Base-by-base conservation (phyloP, 2,329 filamentous ascomycete species). In the Trichoderma koningiopsis region DNA sequence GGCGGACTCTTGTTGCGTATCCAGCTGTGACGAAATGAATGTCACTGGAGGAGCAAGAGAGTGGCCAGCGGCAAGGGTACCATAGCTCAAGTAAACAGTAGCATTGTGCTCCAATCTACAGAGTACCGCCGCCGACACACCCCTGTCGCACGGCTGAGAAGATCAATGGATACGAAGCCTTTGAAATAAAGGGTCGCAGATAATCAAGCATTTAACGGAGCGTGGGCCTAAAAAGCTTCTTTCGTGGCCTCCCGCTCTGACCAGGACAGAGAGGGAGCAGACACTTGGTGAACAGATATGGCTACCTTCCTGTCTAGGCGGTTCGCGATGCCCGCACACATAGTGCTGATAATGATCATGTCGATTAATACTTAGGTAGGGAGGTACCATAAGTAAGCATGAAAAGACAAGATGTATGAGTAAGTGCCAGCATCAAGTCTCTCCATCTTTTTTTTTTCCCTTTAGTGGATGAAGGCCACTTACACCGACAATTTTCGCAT, bases 181-280 rank as follows among this genome's bases (percentile, higher is more conserved):
- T 29, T 27, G 27, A 55, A 31, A 10, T 1, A 7, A 29, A 55
- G 31, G 24, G 47, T 49, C 10, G 6, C 22, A 4, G 33, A 52
- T 10, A 62, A 52, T 49, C 59, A 62, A 62, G 58, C 58, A 47
- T 60, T n/a, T 47, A 22, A 31, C 58, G 16, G 58, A 22, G 16
- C 47, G 58, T 60, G 60, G 60, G 60, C 47, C 47, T 22, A 55
- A 55, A 63, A 63, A 63, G 60, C 60, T 63, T 63, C 60, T 63
- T 63, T 53, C 47, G 52, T 33, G 11, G 40, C 47, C 24, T 53
- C 47, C 47, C 43, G 47, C 47, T 5, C 13, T 63, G 60, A 53
- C 43, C 35, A 24, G 59, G 40, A 49, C 40, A 14, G 31, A n/a
- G 35, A 31, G 59, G 59, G 2, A 35, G 35, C n/a, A 29, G 35